Evolutionary conservation across 139 green algal genomes (phyloP).

Genomic region (Pseudopediastrum boryanum): DNA sequence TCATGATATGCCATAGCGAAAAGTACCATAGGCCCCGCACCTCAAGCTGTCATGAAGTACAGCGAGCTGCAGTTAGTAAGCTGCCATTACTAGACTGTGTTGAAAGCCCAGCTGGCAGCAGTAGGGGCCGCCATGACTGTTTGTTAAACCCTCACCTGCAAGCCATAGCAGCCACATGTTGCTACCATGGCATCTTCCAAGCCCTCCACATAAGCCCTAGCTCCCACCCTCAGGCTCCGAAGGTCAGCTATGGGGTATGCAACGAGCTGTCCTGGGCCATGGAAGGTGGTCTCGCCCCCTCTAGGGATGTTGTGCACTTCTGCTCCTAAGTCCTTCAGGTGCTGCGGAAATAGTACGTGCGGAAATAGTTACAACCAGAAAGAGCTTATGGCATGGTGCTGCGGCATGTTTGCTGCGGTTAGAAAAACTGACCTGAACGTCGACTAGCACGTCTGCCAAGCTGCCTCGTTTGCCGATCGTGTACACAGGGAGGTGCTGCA

Average conservation of each 20-base stretch:
- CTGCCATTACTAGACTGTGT: no score
- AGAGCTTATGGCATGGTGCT: background rate
- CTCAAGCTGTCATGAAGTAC: no score
- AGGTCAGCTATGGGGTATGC: slow-evolving; percentile 91
- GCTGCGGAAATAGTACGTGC: slow-evolving; percentile 7
- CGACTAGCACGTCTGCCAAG: slow-evolving; percentile 56
- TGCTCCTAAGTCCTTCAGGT: slow-evolving; percentile 10
- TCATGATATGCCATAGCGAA: no score
- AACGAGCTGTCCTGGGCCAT: slow-evolving; percentile 92
- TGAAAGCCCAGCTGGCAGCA: no score
- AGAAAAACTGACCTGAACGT: slow-evolving; percentile 35
- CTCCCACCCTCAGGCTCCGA: slow-evolving; percentile 58
- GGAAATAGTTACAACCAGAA: background rate
- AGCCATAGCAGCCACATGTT: slow-evolving; percentile 50
- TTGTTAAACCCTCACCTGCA: no score
- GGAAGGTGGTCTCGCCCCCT: slow-evolving; percentile 90
- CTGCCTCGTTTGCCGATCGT: slow-evolving; percentile 88
- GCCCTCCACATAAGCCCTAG: slow-evolving; percentile 86
- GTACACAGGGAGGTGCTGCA: slow-evolving; percentile 82
- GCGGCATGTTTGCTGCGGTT: background rate
- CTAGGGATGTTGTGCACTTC: slow-evolving; percentile 52
- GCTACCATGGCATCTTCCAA: slow-evolving; percentile 88
- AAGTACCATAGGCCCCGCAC: no score
- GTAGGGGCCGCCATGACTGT: no score
- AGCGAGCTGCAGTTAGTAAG: no score